These are phyloP conservation scores for Prorocentrum cordatum DNA, from an alignment of 169 alveolate species.

Conservation along the genomic window DNA sequence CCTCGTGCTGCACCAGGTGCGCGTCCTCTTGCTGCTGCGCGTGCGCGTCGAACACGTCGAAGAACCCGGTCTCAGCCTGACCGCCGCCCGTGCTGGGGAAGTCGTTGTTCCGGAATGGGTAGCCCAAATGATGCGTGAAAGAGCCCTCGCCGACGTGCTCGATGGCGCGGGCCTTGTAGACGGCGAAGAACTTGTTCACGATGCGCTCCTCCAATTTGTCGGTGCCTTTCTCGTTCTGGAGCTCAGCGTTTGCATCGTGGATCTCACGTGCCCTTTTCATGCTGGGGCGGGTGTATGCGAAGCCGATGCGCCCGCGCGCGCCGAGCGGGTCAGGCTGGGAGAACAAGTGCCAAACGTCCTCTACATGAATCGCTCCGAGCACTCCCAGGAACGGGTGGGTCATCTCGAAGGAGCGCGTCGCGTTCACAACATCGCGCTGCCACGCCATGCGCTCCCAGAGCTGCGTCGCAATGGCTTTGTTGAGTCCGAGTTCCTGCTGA, in stretches of 20 bases:
- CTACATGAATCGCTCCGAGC: not conserved
- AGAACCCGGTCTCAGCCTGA: not conserved
- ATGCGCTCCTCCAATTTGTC: not conserved
- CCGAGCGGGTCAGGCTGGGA: not conserved
- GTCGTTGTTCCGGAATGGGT: constrained; percentile 15
- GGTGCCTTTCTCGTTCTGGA: not conserved
- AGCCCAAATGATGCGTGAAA: not conserved
- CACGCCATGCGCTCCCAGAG: constrained; percentile 6
- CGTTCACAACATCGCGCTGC: not conserved
- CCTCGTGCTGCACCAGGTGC: constrained; percentile 1
- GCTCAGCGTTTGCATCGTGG: not conserved
- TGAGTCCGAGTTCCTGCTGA: not conserved
- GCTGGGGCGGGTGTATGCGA: not conserved
- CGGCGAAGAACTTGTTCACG: not conserved
- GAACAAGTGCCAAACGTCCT: not conserved
- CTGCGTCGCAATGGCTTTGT: not conserved
- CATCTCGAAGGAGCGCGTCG: not conserved
- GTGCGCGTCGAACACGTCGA: not conserved
- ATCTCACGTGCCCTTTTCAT: constrained; percentile 10
- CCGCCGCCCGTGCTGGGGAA: not conserved
- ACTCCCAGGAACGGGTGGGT: constrained; percentile 5
- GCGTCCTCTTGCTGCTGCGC: not conserved
- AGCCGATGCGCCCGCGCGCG: not conserved
- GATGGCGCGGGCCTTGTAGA: not conserved
- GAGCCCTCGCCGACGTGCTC: not conserved